Base-by-base conservation (phyloP, 2,329 filamentous ascomycete genomes). In the Paecilomyces formosus region DNA sequence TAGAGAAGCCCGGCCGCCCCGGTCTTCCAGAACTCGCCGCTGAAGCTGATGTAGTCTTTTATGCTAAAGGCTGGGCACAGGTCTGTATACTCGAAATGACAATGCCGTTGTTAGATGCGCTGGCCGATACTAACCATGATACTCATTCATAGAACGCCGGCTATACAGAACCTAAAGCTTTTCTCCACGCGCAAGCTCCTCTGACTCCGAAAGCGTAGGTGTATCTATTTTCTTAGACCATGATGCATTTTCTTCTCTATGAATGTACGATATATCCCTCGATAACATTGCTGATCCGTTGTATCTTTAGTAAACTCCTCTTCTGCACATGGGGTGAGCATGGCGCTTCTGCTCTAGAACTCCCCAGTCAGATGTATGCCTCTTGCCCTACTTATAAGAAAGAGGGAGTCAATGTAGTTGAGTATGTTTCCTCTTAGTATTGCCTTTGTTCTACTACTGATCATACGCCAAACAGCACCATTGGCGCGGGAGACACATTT, bases 401-500 rank as follows among this genome's bases (percentile, higher is more conserved):
- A 58, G 64, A 71, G 63, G 69, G 70, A 58, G 73, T 72, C 54
- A 66, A 71, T 59, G 79, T 87, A 56, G 74, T 86, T 53, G 86
- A 88, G 85, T 88, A 81, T 70, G 83, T 81, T 58, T 54, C 12
- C 54, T 30, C 55, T 58, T 55, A 58, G 57, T 60, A 61, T 57
- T 55, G 49, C 13, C 18, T 33, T 21, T 52, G 30, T n/a, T 69
- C 60, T 24, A 22, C 50, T 56, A 60, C 58, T 64, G 63, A 54
- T 55, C 15, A 26, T 33, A 4, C 30, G 26, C 33, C 51, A 4
- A 54, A 60, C 69, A 89, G 88, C 69, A 81, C 87, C 5, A 82
- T 90, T 61, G 88, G 88, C 57, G 88, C 88, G 51, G 88, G 88
- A 63, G 88, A 91, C 68, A 90, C 88, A 0, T 91, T 91, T 66